A percentile compares a stretch with the other conserved stretches of the same genome.
phyloP scores from a whole-genome alignment of 108 stramenopile genomes.

The Cyclotella distinguenda region DNA sequence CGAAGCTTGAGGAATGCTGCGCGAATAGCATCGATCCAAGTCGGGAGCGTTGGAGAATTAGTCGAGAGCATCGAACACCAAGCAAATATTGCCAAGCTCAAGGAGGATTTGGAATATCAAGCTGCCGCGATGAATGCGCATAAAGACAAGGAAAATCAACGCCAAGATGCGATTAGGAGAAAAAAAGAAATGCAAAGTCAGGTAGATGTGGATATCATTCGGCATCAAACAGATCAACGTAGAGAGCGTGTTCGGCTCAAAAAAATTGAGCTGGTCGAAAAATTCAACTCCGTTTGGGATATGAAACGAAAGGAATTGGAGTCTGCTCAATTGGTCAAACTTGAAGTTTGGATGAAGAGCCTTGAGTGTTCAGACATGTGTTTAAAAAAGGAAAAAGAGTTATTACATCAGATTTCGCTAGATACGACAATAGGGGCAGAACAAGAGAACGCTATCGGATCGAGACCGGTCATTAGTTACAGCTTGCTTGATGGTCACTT shows the following conservation, averaged over 20 bases:
- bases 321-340: slow-evolving; percentile 1
- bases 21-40: slow-evolving; percentile 19
- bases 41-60: neutral
- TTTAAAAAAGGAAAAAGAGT: slow-evolving; percentile 26
- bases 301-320: slow-evolving; percentile 9
- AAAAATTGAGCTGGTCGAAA: neutral
- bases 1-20: neutral
- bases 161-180: neutral
- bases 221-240: slow-evolving; percentile 10
- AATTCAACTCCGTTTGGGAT: slow-evolving; percentile 17
- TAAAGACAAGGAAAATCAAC: neutral
- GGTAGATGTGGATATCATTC: slow-evolving; percentile 1
- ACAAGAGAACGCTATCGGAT: slow-evolving; percentile 15
- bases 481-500: slow-evolving; percentile 29
- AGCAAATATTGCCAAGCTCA: neutral
- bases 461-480: slow-evolving; percentile 16
- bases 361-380: slow-evolving; percentile 17
- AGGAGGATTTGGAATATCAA: neutral
- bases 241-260: slow-evolving; percentile 11
- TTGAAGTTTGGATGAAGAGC: slow-evolving; percentile 14
- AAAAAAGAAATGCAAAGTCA: slow-evolving; percentile 9
- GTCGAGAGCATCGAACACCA: neutral
- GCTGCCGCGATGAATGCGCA: neutral
- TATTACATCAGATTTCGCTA: slow-evolving; percentile 6
- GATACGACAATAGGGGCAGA: slow-evolving; percentile 9